phyloP scores from a whole-genome alignment of 2,329 filamentous ascomycete genomes.

The Phaeoacremonium minimum region DNA sequence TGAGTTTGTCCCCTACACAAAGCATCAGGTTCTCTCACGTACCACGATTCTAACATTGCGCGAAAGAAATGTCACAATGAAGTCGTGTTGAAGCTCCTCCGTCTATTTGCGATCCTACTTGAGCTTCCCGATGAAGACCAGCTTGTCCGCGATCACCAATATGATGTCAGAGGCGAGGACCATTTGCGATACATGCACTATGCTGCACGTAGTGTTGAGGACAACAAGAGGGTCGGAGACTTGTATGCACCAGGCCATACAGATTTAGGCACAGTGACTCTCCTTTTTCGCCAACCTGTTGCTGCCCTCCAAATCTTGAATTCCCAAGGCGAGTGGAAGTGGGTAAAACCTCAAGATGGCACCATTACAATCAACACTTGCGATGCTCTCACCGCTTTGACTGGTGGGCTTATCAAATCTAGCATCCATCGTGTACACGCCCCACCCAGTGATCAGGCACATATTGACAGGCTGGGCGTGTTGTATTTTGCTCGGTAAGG shows the following conservation, averaged over 20 bases:
- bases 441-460: constrained; percentile 17
- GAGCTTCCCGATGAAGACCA: constrained; percentile 56
- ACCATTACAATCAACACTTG: constrained; percentile 48
- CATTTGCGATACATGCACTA: constrained; percentile 63
- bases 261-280: constrained; percentile 50
- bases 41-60: not conserved
- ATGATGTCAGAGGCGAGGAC: constrained; percentile 53
- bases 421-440: constrained; percentile 29
- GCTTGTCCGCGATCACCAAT: constrained; percentile 51
- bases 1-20: no score
- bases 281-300: constrained; percentile 56
- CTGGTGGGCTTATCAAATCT: constrained; percentile 40
- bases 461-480: constrained; percentile 33
- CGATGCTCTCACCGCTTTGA: constrained; percentile 43
- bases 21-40: no score
- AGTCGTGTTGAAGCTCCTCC: constrained; percentile 51
- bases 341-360: constrained; percentile 41
- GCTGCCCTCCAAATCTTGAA: constrained; percentile 50
- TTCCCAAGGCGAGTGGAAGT: constrained; percentile 44
- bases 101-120: constrained; percentile 56
- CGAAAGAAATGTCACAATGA: constrained; percentile 40
- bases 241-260: constrained; percentile 48
- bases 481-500: constrained; percentile 32
- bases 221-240: constrained; percentile 36
- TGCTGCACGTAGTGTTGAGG: constrained; percentile 39